Conservation (phyloP, 805 yeast genomes). For the Candida maesae region DNA sequence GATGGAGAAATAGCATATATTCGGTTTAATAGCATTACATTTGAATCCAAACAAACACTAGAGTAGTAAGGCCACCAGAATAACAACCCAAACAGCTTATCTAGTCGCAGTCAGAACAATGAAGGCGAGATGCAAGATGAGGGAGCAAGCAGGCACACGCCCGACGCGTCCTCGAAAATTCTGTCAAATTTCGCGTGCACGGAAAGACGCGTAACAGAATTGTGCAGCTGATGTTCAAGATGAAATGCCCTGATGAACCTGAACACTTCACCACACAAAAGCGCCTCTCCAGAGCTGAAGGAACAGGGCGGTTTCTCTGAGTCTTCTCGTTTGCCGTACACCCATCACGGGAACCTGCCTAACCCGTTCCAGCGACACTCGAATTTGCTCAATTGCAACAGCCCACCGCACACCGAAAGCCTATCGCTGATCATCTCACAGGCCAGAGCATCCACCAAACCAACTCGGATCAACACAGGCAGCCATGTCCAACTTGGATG, state of each 20-base stretch:
- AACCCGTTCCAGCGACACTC: neutral
- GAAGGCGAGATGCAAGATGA: too few species aligned
- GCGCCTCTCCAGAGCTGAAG: neutral
- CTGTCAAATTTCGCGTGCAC: neutral
- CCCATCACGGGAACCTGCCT: neutral
- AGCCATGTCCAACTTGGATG: conserved; percentile 4
- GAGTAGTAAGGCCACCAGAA: too few species aligned
- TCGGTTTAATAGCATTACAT: too few species aligned
- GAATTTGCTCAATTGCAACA: too few species aligned
- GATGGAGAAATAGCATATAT: conserved; percentile 23
- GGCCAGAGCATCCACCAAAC: neutral
- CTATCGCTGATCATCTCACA: neutral
- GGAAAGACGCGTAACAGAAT: neutral
- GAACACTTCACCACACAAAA: neutral
- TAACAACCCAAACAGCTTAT: too few species aligned
- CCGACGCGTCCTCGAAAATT: neutral
- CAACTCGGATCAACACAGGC: conserved; percentile 1
- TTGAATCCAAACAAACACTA: too few species aligned
- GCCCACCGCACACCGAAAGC: too few species aligned
- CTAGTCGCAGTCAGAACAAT: too few species aligned
- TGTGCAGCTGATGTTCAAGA: neutral
- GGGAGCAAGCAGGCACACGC: neutral
- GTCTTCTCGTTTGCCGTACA: neutral
- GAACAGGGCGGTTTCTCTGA: neutral
- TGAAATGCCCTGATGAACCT: neutral